Evolutionary conservation across 2,329 filamentous ascomycete species (phyloP), one percentile per base, ranked within the genome.

Genomic region (Colletotrichum cuscutae): DNA sequence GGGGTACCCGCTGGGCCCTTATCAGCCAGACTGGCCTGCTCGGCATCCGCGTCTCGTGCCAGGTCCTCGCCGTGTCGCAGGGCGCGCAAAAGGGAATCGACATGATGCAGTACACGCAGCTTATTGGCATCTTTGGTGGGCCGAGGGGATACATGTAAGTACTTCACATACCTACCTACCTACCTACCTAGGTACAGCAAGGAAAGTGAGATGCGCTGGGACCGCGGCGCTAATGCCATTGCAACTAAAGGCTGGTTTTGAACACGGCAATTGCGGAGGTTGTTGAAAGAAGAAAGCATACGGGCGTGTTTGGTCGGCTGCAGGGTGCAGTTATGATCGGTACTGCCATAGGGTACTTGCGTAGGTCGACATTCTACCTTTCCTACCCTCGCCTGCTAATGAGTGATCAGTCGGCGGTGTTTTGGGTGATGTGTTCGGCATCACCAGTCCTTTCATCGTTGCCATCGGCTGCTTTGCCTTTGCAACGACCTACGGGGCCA

Each of bases 221-320:
- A n/a, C 9, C 15, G 30, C 1, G 0, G 2, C 1, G 32, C 53
- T 56, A 19, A 52, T 4, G 11, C n/a, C 8, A 32, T 6, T 62
- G n/a, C 46, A 30, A 74, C 6, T 12, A 77, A 54, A 86, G 84
- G 9, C 85, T 94, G 4, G 88, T 92, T 1, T 84, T 93, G 26
- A 94, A 94, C 76, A 91, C 91, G 13, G 90, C 92, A 57, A 90
- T 92, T 1, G 88, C 91, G 1, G 92, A 94, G 78, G 83, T 93
- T 2, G 89, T 92, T 0, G 84, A 88, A 52, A 87, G 91, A 0
- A 82, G 86, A 24, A 84, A 89, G 66, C 84, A 92, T 3, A 94
- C 92, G 0, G 89, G 86, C 0, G 88, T 91, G 0, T 89, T 94
- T 71, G 92, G 92, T 0, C 85, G 88, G 75, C 82, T 94, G 0